Evolutionary conservation across 208 protist species (phyloP), one percentile per base, ranked within the genome.

Genomic region (Leishmania major): DNA sequence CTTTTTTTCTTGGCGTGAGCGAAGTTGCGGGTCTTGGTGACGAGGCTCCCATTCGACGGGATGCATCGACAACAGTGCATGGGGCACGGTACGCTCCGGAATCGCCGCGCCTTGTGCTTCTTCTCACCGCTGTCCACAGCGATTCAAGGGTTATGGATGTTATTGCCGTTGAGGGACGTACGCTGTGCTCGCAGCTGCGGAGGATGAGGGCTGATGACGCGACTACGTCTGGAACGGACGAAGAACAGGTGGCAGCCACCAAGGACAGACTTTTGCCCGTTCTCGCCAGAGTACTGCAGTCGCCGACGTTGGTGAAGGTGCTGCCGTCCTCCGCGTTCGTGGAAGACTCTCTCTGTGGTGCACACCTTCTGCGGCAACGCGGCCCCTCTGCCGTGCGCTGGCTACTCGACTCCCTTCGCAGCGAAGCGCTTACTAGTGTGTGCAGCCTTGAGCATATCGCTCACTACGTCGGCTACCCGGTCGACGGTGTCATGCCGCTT

Each of bases 391-490:
- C 19, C 47, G 10, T 77, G 31, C 47, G 28, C 15, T 8, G 15
- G 47, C 62, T 84, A 1, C 55, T 78, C 13, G 25, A 13, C 35
- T n/a, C 75, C 2, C 40, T 84, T 31, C 70, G 55, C 11, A 62
- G 22, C 28, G 19, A 31, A 25, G 81, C 66, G 10, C 31, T 80
- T 5, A 17, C n/a, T 22, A 51, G n/a, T 17, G 22, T 77, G 17
- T 75, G 81, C 59, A 37, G 75, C 7, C 81, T 84, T 19, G 40
- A 47, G 43, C 81, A 81, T 45, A 62, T 84, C 3, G 75, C 59
- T 13, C 49, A 40, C 59, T 84, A 78, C 49, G 66, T 74, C 19
- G 81, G 80, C 1, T 60, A 79, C 31, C 80, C 75, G 13, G 31
- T 79, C 10, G 80, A 73, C 37, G 31, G 13, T 10, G 28, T n/a